Evolutionary conservation across 495 filamentous ascomycete species (phyloP), one percentile per base, ranked within the genome.

Genomic region (Echria macrotheca): DNA sequence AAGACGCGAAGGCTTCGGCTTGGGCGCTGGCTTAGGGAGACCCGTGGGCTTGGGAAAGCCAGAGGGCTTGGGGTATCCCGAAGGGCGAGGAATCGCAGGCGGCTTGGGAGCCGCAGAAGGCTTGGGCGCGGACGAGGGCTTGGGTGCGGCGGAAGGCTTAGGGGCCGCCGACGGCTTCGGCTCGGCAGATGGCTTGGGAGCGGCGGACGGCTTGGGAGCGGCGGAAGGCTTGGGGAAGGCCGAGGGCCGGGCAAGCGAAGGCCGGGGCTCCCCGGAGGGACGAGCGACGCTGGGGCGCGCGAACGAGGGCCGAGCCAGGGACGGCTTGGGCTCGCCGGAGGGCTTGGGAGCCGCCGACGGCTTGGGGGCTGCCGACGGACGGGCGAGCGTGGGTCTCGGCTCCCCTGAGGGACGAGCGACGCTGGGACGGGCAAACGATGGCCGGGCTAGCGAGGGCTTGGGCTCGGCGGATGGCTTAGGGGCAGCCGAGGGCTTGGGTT

Each of bases 401-500:
- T 8, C 14, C 7, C 7, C 33, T 14, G 33, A 37, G 8, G 7
- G 7, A 31, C 28, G 28, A 12, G 28, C 28, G 12, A 12, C 28
- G 28, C 5, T 22, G 36, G 36, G 14, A 5, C 18, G 36, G 14
- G 36, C 37, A 1, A 12, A 4, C 37, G 37, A 40, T 1, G 37
- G 37, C 37, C 23, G 15, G 17, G 37, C 37, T 5, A 5, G 15
- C 4, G 40, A 14, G 1, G 40, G 40, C 40, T 44, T 44, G 22
- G 40, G 36, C 3, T 10, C 23, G 8, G 18, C 40, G 2, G 36
- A 39, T 5, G 40, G 40, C 40, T 44, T 44, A 24, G 40, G 40
- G 12, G 21, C 24, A 3, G 22, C 23, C 3, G 51, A 71, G 73
- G 49, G 36, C 36, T 39, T 64, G 59, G 14, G 54, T 56, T 42